Evolutionary conservation across 345 rosid genomes (phyloP).

Genomic region (Gynandropsis gynandra): DNA sequence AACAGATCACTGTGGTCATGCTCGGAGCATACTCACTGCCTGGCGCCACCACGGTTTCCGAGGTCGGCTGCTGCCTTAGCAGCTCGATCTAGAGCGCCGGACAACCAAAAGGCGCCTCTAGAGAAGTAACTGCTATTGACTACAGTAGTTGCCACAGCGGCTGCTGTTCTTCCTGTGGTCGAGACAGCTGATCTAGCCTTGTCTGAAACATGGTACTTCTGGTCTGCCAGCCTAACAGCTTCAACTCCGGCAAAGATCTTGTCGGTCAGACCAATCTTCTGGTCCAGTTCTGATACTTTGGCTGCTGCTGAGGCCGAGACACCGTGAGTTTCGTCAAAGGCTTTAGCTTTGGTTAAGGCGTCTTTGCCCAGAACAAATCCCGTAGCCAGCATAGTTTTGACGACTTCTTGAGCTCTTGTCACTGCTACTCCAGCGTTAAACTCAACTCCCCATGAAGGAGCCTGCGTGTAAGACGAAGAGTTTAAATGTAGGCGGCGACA

Average conservation of each 20-base stretch:
- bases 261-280: constrained; percentile 60
- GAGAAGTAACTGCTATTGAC: constrained; percentile 74
- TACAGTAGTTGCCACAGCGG: constrained; percentile 50
- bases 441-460: constrained; percentile 29
- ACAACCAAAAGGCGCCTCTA: constrained; percentile 71
- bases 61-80: constrained; percentile 59
- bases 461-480: constrained; percentile 12
- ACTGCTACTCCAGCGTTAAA: constrained; percentile 65
- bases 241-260: constrained; percentile 61
- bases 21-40: constrained; percentile 18
- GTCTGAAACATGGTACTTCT: constrained; percentile 58
- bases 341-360: constrained; percentile 58
- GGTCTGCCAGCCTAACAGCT: constrained; percentile 52
- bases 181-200: constrained; percentile 60
- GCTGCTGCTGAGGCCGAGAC: constrained; percentile 68
- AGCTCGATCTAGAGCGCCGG: constrained; percentile 62
- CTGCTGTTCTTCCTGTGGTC: constrained; percentile 63
- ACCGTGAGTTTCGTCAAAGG: constrained; percentile 63
- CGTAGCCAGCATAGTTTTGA: constrained; percentile 54
- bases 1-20: too few species aligned
- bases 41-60: constrained; percentile 36
- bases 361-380: constrained; percentile 73
- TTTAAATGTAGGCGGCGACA: background rate
- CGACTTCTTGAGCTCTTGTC: constrained; percentile 62
- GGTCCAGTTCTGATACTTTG: constrained; percentile 53